A percentile compares a stretch with the other conserved stretches of the same genome.
These are phyloP conservation scores for Trifolium subterraneum DNA, from an alignment of 306 rosid species.

Conservation along the genomic window DNA sequence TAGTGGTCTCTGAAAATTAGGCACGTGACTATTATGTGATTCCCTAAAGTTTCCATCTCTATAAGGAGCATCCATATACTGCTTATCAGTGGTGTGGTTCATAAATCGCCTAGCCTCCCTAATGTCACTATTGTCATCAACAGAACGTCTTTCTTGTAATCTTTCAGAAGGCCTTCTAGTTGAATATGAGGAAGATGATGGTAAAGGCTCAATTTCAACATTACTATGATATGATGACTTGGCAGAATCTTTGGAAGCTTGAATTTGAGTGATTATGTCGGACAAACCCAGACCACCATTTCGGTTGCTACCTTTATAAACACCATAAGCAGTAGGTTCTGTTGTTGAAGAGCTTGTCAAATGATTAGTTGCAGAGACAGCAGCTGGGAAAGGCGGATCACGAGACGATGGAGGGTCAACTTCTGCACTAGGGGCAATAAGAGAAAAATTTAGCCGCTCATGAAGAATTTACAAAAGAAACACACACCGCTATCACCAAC, in stretches of 20 bases:
- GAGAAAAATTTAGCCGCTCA: conserved; percentile 82
- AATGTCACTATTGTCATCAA: conserved; percentile 64
- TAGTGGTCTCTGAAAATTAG: conserved; percentile 96
- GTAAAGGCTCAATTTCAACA: conserved; percentile 59
- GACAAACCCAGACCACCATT: conserved; percentile 96
- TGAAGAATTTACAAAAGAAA: conserved; percentile 39
- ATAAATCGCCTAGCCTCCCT: conserved; percentile 78
- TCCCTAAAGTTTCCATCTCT: conserved; percentile 88
- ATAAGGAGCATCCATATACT: conserved; percentile 67
- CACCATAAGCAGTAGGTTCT: conserved; percentile 68
- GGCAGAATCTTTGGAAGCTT: conserved; percentile 92
- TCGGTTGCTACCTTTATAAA: conserved; percentile 70
- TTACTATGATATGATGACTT: conserved; percentile 66
- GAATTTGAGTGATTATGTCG: conserved; percentile 95
- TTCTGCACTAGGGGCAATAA: conserved; percentile 98
- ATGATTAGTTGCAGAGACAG: conserved; percentile 82
- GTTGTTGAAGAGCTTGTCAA: conserved; percentile 65
- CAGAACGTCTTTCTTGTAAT: conserved; percentile 67
- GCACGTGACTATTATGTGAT: conserved; percentile 73
- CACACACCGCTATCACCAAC: conserved; percentile 30
- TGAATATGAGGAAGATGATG: conserved; percentile 62
- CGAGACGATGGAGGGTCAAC: conserved; percentile 99
- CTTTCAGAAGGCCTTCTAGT: conserved; percentile 72
- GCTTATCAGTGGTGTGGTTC: conserved; percentile 71
- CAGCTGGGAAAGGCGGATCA: conserved; percentile 98